Base-by-base conservation (phyloP, 2,329 filamentous ascomycete genomes). In the Metarhizium robertsii region DNA sequence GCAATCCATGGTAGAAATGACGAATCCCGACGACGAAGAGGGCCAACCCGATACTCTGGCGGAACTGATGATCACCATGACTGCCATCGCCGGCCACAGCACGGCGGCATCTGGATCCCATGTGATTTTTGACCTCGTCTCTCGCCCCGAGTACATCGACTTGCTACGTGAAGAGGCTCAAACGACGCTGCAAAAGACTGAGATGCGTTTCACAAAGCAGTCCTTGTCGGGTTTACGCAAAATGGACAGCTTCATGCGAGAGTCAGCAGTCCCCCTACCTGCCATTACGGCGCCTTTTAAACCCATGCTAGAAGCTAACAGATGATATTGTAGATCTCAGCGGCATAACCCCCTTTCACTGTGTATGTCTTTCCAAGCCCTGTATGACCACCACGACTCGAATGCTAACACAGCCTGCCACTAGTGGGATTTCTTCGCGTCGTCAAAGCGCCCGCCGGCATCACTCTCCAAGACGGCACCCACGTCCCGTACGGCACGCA, bases 181-280 rank as follows among this genome's bases (percentile, higher is more conserved):
- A 7, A 10, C 50, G 16, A 45, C 54, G 8, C 36, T 58, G n/a
- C 34, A 29, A 36, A 47, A 52, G 1, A 45, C 53, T 2, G 55
- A 52, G 14, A 43, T 43, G 5, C 36, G 36, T 5, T 57, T 56
- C 50, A 50, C 49, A 2, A 59, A 53, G 43, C 53, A 55, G 18
- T 40, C 46, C 38, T n/a, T 57, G 25, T 36, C 50, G 16, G 53
- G 55, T 47, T 11, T 57, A 14, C 46, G 50, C 32, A 59, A 59
- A 50, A 51, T 59, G 55, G 57, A 59, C n/a, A 59, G 57, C 32
- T 57, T 59, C 42, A 47, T 59, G 10, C 32, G 57, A 34, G 57
- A 59, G 57, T 59, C 7, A 51, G 57, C 38, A 45, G 20, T 6
- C 14, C 30, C 29, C 18, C 16, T 3, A 16, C 34, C 16, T 30